Evolutionary conservation across 1,284 basidiomycete species (phyloP).

Genomic region (Cerrena zonata): DNA sequence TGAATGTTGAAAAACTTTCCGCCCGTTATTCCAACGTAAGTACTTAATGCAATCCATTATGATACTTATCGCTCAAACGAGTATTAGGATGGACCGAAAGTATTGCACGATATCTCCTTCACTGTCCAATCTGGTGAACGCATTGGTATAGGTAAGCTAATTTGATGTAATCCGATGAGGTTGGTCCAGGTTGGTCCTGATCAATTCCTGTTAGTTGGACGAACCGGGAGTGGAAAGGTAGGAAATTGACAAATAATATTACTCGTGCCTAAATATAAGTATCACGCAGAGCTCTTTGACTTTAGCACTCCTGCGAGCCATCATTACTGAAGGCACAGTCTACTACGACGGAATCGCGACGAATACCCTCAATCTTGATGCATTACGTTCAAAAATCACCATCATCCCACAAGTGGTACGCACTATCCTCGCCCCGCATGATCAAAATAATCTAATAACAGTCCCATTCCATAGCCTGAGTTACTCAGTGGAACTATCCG

Average conservation of each 20-base stretch:
- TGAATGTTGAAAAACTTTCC: conserved; percentile 54
- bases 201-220: background rate
- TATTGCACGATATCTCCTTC: conserved; percentile 45
- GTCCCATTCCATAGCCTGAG: conserved; percentile 46
- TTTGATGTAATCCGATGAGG: background rate
- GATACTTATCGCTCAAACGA: background rate
- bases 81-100: conserved; percentile 31
- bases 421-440: no score
- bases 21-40: conserved; percentile 49
- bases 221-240: conserved; percentile 10
- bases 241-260: background rate
- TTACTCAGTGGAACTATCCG: conserved; percentile 55
- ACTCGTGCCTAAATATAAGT: no score
- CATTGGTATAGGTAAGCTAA: conserved; percentile 39
- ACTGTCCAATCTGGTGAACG: conserved; percentile 45
- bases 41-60: background rate
- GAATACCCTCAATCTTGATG: conserved; percentile 55
- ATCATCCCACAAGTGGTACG: conserved; percentile 41
- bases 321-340: conserved; percentile 43
- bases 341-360: conserved; percentile 31
- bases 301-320: conserved; percentile 39
- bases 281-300: conserved; percentile 38
- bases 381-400: conserved; percentile 41
- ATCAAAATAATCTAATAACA: no score
- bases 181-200: background rate